Conservation (phyloP, 148 eudicot genomes). For the Drosera capensis region DNA sequence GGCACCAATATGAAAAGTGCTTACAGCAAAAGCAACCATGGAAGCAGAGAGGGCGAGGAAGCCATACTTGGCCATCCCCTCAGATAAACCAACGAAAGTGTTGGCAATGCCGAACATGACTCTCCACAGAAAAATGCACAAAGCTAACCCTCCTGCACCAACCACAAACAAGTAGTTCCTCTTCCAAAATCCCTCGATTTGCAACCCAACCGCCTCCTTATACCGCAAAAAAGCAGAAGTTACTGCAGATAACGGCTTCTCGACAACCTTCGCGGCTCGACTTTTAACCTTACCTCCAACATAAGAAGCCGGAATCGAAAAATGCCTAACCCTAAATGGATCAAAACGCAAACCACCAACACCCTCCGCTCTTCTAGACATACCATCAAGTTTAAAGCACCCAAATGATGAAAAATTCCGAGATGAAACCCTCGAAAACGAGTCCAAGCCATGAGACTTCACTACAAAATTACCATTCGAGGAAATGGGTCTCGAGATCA, state of each 20-base stretch:
- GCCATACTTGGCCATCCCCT: conserved; percentile 98
- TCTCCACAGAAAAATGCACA: conserved; percentile 81
- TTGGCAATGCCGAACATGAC: conserved; percentile 79
- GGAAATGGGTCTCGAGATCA: conserved; percentile 18
- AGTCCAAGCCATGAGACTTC: conserved; percentile 12
- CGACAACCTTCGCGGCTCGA: conserved; percentile 29
- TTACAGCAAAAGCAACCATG: conserved; percentile 89
- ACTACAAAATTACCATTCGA: conserved; percentile 16
- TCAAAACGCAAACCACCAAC: conserved; percentile 21
- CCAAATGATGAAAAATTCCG: conserved; percentile 21
- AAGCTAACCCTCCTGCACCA: conserved; percentile 60
- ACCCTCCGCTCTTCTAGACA: conserved; percentile 6
- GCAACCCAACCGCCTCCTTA: conserved; percentile 55
- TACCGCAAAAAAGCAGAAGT: conserved; percentile 33
- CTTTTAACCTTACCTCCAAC: conserved; percentile 28
- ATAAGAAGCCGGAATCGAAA: conserved; percentile 23
- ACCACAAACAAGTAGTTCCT: conserved; percentile 54
- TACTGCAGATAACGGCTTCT: conserved; percentile 37
- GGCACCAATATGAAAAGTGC: conserved; percentile 28
- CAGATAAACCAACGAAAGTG: conserved; percentile 75
- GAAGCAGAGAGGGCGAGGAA: conserved; percentile 89
- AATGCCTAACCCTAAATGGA: conserved; percentile 41
- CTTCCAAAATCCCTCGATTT: conserved; percentile 89
- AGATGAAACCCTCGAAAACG: conserved; percentile 11
- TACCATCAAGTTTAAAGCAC: conserved; percentile 8